phyloP scores from a whole-genome alignment of 2,329 filamentous ascomycete genomes.

The Calonectria pauciramosa region DNA sequence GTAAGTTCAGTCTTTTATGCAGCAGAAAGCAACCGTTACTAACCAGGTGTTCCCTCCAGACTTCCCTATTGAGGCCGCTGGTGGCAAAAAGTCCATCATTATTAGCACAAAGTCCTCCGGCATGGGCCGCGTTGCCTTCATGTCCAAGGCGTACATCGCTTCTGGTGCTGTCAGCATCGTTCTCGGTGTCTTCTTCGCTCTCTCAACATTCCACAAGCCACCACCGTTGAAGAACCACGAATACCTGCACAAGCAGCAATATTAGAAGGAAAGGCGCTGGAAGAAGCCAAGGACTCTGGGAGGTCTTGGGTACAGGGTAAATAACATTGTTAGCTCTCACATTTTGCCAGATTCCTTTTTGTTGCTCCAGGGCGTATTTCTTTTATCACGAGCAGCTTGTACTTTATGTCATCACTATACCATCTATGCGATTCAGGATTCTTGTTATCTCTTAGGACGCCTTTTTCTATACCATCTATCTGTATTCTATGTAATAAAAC shows the following conservation, averaged over 20 bases:
- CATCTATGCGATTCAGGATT: neutral
- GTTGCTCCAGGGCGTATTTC: neutral
- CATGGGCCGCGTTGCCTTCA: neutral
- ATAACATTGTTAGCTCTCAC: neutral
- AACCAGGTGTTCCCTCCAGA: neutral
- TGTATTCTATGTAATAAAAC: neutral
- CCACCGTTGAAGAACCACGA: neutral
- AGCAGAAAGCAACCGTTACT: neutral
- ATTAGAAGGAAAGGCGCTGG: neutral
- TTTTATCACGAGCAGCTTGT: neutral
- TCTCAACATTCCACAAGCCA: neutral
- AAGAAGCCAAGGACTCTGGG: no score
- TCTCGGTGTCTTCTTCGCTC: neutral
- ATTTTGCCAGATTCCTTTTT: neutral
- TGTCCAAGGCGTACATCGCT: slow-evolving; percentile 1
- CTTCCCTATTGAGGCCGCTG: neutral
- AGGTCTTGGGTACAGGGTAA: neutral
- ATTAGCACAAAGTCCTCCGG: neutral
- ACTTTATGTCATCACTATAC: slow-evolving; percentile 4
- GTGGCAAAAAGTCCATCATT: slow-evolving; percentile 5
- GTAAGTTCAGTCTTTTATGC: neutral
- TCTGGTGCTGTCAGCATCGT: neutral
- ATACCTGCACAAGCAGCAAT: neutral
- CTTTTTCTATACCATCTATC: slow-evolving; percentile 1
- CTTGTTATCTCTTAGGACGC: neutral